phyloP scores from a whole-genome alignment of 2,329 filamentous ascomycete genomes.

The Pseudogymnoascus sp. region DNA sequence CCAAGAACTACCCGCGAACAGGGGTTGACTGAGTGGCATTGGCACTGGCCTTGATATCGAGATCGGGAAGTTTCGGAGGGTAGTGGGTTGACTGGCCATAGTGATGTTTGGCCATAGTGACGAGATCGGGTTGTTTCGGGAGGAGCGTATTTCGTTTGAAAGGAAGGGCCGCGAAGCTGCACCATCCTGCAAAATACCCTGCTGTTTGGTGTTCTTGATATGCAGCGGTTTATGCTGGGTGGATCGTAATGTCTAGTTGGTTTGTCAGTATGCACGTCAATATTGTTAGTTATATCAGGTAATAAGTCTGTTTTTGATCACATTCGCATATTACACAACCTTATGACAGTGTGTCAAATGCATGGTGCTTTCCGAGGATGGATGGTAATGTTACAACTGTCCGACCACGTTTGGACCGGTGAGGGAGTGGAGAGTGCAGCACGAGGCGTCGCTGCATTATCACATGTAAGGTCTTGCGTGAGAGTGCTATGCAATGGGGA shows the following conservation, averaged over 20 bases:
- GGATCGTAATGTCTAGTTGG: not conserved
- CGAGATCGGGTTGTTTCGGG: not conserved
- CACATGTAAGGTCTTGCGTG: not conserved
- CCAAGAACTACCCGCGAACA: not conserved
- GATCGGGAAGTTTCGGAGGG: not conserved
- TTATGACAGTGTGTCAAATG: not conserved
- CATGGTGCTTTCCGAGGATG: not conserved
- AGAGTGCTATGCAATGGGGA: not conserved
- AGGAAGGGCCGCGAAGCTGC: not conserved
- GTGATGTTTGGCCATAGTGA: not conserved
- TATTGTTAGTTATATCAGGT: constrained; percentile 3
- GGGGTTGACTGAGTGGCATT: not conserved
- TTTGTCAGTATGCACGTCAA: not conserved
- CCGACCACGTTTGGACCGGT: not conserved
- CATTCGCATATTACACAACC: constrained; percentile 5
- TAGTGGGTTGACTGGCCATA: not conserved
- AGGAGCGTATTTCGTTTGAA: not conserved
- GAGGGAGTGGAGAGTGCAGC: not conserved
- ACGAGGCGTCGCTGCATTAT: not conserved
- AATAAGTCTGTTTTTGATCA: constrained; percentile 5
- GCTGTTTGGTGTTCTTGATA: constrained; percentile 4
- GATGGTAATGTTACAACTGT: not conserved
- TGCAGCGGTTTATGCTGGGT: not conserved
- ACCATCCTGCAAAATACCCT: constrained; percentile 6
- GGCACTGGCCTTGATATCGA: not conserved